Conservation (phyloP, 2,329 filamentous ascomycete genomes). For the Aspergillus caelatus region DNA sequence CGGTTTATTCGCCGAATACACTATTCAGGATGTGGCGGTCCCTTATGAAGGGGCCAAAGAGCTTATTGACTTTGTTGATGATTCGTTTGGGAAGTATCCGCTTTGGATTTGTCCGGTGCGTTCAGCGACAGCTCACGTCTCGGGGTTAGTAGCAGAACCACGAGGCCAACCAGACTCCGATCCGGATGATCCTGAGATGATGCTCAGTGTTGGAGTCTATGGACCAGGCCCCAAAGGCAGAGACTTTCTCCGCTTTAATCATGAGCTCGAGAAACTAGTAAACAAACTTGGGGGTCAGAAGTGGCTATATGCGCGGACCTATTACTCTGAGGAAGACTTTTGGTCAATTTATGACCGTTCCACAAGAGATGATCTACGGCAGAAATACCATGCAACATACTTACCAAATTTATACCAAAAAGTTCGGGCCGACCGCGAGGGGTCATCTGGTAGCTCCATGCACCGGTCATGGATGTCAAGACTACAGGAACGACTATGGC, state of each 20-base stretch:
- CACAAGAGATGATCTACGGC: background rate
- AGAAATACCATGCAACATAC: background rate
- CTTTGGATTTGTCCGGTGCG: background rate
- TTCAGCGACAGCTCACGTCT: background rate
- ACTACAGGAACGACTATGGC: background rate
- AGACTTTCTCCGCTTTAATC: background rate
- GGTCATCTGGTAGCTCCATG: background rate
- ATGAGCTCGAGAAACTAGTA: background rate
- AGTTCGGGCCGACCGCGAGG: background rate
- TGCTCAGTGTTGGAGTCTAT: background rate
- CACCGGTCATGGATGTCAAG: background rate
- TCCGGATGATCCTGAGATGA: background rate
- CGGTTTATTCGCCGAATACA: background rate
- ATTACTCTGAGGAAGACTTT: background rate
- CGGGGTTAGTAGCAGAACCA: background rate
- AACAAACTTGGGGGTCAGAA: background rate
- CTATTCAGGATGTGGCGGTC: background rate
- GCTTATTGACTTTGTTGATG: background rate
- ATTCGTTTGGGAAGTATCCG: background rate
- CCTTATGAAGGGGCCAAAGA: background rate
- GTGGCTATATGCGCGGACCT: background rate
- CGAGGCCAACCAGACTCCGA: background rate
- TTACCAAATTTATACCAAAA: background rate
- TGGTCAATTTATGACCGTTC: background rate
- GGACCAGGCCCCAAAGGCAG: background rate